phyloP scores from a whole-genome alignment of 768 basidiomycete species.

The Trametes cubensis region DNA sequence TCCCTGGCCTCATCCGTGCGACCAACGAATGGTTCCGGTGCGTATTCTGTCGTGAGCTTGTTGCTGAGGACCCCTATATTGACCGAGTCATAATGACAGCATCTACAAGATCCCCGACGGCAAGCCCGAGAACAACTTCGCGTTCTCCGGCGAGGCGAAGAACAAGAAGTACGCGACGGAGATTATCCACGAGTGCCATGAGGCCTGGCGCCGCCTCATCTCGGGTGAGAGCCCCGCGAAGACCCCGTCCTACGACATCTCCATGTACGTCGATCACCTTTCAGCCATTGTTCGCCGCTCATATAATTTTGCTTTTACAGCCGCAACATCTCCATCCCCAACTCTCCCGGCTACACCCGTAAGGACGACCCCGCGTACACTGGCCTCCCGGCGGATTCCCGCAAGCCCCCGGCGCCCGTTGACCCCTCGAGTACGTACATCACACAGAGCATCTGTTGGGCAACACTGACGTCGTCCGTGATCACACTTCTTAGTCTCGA shows the following conservation, averaged over 20 bases:
- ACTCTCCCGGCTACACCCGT: conserved; percentile 70
- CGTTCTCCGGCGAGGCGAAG: conserved; percentile 99
- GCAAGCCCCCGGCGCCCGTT: conserved; percentile 83
- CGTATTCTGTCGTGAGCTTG: background rate
- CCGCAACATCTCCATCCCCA: conserved; percentile 75
- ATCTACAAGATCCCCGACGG: conserved; percentile 97
- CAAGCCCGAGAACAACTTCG: conserved; percentile 97
- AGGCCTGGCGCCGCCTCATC: conserved; percentile 95
- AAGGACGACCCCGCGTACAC: conserved; percentile 66
- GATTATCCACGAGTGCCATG: conserved; percentile 98
- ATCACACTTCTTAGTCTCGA: conserved; percentile 59
- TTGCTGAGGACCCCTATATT: conserved; percentile 1
- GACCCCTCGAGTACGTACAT: conserved; percentile 79
- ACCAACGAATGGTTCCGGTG: conserved; percentile 99
- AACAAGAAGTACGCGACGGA: conserved; percentile 99
- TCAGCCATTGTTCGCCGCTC: conserved; percentile 2
- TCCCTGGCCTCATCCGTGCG: conserved; percentile 94
- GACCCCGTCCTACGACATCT: conserved; percentile 72
- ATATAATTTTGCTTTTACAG: conserved; percentile 42
- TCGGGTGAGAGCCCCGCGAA: conserved; percentile 76
- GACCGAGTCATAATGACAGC: conserved; percentile 40
- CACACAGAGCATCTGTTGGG: conserved; percentile 1
- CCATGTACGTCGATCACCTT: conserved; percentile 63
- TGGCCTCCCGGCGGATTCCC: conserved; percentile 73
- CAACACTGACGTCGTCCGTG: background rate